Evolutionary conservation across 2,329 filamentous ascomycete genomes (phyloP).

Genomic region (Leptographium radiaticola): DNA sequence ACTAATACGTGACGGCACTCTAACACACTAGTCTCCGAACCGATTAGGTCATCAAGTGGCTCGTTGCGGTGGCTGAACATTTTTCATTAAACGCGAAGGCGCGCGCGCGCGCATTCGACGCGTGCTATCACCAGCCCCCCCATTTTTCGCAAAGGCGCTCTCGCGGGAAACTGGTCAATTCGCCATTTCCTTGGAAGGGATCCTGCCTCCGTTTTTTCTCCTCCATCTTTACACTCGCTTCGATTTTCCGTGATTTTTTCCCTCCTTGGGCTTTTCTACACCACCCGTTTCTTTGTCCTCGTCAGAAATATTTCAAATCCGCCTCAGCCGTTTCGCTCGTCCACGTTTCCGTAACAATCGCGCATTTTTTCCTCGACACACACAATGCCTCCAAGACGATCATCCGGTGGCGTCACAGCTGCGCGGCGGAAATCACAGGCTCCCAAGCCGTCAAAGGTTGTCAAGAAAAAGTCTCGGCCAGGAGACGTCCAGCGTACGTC

Average conservation of each 20-base stretch:
- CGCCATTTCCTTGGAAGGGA: background rate
- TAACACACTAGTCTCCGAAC: too few species aligned
- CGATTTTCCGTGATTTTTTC: background rate
- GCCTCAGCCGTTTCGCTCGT: too few species aligned
- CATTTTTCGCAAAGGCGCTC: background rate
- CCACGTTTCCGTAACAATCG: too few species aligned
- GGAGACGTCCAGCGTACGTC: constrained; percentile 28
- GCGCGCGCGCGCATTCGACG: background rate
- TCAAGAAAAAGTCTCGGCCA: constrained; percentile 19
- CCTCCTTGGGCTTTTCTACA: background rate
- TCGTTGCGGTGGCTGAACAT: background rate
- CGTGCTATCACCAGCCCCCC: constrained; percentile 6
- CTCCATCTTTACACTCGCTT: background rate
- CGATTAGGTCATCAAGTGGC: too few species aligned
- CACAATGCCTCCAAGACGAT: constrained; percentile 6
- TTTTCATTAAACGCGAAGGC: constrained; percentile 1
- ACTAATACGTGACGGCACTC: too few species aligned
- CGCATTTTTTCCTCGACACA: background rate
- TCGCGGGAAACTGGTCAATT: too few species aligned
- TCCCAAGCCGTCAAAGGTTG: constrained; percentile 6
- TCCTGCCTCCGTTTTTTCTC: background rate
- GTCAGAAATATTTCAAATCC: too few species aligned
- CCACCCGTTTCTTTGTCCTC: too few species aligned
- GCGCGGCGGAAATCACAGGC: constrained; percentile 2
- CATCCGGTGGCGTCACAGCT: constrained; percentile 1